phyloP scores from a whole-genome alignment of 192 early-diverging fungal species.

The Funneliformis geosporum region DNA sequence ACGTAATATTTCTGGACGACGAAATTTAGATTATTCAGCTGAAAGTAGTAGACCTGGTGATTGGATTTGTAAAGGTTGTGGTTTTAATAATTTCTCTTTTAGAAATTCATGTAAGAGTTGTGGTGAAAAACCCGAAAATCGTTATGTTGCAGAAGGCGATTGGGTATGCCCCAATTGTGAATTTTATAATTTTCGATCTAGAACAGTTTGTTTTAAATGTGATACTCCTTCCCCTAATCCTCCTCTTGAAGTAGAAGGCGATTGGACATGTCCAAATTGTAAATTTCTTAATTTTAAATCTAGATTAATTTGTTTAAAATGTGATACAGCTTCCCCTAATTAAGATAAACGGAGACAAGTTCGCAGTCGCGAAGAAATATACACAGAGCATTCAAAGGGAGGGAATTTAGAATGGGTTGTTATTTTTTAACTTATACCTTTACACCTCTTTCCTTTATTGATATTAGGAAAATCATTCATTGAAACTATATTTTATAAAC shows the following conservation, averaged over 20 bases:
- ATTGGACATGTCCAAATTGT: too few relatives aligned
- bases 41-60: constrained; percentile 9
- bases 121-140: neutral
- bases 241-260: too few relatives aligned
- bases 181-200: constrained; percentile 27
- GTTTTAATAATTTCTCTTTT: constrained; percentile 9
- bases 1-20: neutral
- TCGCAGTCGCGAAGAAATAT: too few relatives aligned
- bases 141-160: constrained; percentile 12
- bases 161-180: constrained; percentile 22
- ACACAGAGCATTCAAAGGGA: neutral
- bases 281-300: too few relatives aligned
- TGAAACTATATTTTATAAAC: too few relatives aligned
- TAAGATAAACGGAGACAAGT: too few relatives aligned
- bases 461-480: too few relatives aligned
- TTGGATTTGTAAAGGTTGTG: constrained; percentile 13
- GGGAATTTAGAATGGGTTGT: neutral
- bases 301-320: too few relatives aligned
- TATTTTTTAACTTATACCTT: too few relatives aligned
- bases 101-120: constrained; percentile 7
- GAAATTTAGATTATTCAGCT: neutral
- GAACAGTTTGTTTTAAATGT: constrained; percentile 17
- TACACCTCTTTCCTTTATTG: too few relatives aligned
- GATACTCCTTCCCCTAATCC: constrained; percentile 1
- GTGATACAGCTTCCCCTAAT: too few relatives aligned